Base-by-base conservation (phyloP, 805 yeast genomes). In the Metschnikowia gelsemii region DNA sequence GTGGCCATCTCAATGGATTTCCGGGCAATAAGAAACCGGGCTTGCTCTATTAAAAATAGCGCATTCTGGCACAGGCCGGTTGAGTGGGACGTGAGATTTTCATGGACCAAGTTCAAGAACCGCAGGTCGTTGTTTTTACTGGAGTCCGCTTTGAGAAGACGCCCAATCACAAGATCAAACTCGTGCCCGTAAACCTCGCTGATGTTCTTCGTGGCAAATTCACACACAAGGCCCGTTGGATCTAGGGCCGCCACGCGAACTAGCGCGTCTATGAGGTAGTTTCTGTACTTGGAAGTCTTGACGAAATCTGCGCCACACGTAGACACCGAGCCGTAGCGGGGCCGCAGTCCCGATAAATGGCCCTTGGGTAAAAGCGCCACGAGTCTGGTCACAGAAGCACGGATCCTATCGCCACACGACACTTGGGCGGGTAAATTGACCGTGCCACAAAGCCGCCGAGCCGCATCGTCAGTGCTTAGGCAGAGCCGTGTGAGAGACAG, bases 1-100 rank as follows among this genome's bases (percentile, higher is more conserved):
- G 78, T 58, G 0, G 96, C 95, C 31, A 76, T 57, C 28, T 71
- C 75, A 13, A 72, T 66, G n/a, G 78, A 55, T 19, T 67, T 61
- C 56, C 82, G 83, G 6, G 73, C 55, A 4, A 82, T 62, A 40
- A 87, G 66, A 54, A 81, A 85, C 49, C 73, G 70, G 1, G 84
- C 79, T 61, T 87, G 95, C 49, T 76, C 75, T 11, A 74, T 64
- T 21, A 84, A 62, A 46, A 84, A 62, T 41, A 76, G 64, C 0
- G 84, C 82, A 51, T 78, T 77, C 32, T 84, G 76, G 2, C 87
- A 61, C 32, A 51, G 51, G 30, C 26, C 39, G 5, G 46, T 29
- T 4, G 42, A 37, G 11, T 9, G 34, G 7, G 21, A 5, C 8
- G 39, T 35, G 21, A 40, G 35, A 17, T 24, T 29, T 9, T 60